Percentiles rank a stretch among this genome's conserved stretches.
Evolutionary conservation across 805 yeast species (phyloP).

Genomic region (Pichia nakasei): DNA sequence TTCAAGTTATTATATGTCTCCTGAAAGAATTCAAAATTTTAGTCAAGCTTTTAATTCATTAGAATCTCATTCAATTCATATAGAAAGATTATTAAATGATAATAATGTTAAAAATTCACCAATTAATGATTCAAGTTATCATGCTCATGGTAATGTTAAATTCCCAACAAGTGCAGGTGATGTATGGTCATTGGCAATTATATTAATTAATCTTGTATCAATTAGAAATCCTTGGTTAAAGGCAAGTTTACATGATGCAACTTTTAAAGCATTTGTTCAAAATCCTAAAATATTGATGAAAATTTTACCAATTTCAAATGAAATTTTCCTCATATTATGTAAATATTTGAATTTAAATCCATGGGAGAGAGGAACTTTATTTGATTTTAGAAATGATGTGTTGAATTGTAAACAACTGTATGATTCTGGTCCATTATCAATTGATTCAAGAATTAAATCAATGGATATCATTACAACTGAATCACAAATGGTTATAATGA

Average conservation of each 20-base stretch:
- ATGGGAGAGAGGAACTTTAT: conserved; percentile 35
- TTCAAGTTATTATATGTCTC: conserved; percentile 87
- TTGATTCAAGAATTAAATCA: conserved; percentile 20
- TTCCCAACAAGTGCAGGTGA: conserved; percentile 72
- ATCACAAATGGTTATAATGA: conserved; percentile 13
- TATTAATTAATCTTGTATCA: conserved; percentile 70
- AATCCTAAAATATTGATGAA: conserved; percentile 47
- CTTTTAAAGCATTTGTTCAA: conserved; percentile 56
- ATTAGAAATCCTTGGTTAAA: conserved; percentile 88
- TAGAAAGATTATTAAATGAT: conserved; percentile 19
- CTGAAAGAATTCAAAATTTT: conserved; percentile 53
- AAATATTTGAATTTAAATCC: conserved; percentile 40
- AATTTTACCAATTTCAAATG: conserved; percentile 66
- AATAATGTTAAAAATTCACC: conserved; percentile 4
- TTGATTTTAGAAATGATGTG: conserved; percentile 32
- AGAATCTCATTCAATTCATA: conserved; percentile 25
- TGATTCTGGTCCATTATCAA: conserved; percentile 27
- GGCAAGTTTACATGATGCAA: conserved; percentile 56
- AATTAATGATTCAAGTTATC: conserved; percentile 8
- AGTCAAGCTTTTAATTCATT: conserved; percentile 28
- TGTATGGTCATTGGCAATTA: conserved; percentile 80
- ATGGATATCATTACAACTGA: conserved; percentile 22
- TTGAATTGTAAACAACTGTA: conserved; percentile 23
- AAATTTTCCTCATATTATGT: conserved; percentile 44
- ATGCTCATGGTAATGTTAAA: conserved; percentile 25